These are phyloP conservation scores for Theileria annulata DNA, from an alignment of 169 alveolate species.

Conservation along the genomic window DNA sequence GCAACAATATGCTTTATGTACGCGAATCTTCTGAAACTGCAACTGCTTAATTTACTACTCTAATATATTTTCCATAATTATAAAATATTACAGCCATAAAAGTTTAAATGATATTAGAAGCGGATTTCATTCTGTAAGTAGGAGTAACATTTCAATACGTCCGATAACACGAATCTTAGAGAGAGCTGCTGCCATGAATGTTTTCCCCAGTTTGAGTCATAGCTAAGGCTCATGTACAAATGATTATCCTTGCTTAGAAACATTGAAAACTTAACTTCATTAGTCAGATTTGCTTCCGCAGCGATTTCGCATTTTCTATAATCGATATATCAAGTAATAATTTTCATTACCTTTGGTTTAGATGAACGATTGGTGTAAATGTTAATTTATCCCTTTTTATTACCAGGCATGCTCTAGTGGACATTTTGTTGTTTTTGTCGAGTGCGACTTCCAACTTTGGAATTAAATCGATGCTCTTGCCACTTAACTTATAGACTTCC, in stretches of 20 bases:
- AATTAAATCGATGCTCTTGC: slow-evolving; percentile 40
- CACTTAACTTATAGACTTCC: slow-evolving; percentile 28
- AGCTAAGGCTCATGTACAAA: slow-evolving; percentile 32
- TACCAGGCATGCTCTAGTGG: slow-evolving; percentile 38
- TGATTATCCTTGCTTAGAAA: slow-evolving; percentile 50
- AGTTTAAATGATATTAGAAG: neutral
- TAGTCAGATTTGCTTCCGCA: slow-evolving; percentile 49
- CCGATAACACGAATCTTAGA: slow-evolving; percentile 59
- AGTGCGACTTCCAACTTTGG: slow-evolving; percentile 54
- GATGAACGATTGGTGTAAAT: slow-evolving; percentile 51
- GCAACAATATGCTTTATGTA: slow-evolving; percentile 58
- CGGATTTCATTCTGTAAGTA: slow-evolving; percentile 44
- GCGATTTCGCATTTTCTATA: slow-evolving; percentile 50
- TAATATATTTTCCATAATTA: neutral
- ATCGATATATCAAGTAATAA: neutral
- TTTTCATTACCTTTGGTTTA: slow-evolving; percentile 20
- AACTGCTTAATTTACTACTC: neutral
- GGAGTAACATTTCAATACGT: slow-evolving; percentile 30
- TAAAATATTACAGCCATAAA: neutral
- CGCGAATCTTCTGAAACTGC: slow-evolving; percentile 15
- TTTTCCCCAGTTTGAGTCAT: slow-evolving; percentile 46
- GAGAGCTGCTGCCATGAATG: slow-evolving; percentile 51
- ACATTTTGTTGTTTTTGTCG: slow-evolving; percentile 19
- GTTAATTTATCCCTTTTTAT: slow-evolving; percentile 33
- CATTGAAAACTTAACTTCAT: slow-evolving; percentile 47